Evolutionary conservation across 768 basidiomycete genomes (phyloP).

Genomic region (Pisolithus marmoratus): DNA sequence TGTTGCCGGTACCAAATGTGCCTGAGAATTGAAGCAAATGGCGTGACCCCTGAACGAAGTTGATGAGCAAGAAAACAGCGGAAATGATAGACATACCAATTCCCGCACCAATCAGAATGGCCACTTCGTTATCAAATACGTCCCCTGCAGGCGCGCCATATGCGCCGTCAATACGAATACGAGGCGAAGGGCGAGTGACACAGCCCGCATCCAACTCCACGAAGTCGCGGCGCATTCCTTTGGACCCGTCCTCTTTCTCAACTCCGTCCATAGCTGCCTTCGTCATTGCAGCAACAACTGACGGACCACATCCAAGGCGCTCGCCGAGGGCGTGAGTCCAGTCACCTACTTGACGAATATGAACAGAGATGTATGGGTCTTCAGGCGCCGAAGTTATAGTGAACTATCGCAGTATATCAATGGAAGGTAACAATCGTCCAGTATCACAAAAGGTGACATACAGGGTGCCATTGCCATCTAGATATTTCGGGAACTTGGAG

Average conservation of each 20-base stretch:
- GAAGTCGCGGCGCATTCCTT: constrained; percentile 65
- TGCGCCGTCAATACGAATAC: constrained; percentile 80
- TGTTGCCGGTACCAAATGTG: constrained; percentile 94
- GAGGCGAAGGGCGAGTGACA: constrained; percentile 52
- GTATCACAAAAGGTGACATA: constrained; percentile 35
- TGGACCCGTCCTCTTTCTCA: constrained; percentile 48
- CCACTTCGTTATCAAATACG: constrained; percentile 80
- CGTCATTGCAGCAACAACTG: constrained; percentile 74
- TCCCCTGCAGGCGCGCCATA: constrained; percentile 93
- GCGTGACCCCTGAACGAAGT: constrained; percentile 65
- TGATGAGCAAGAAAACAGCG: background rate
- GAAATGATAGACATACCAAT: constrained; percentile 57
- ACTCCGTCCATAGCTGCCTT: constrained; percentile 70
- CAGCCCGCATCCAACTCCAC: constrained; percentile 63
- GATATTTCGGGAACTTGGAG: constrained; percentile 86
- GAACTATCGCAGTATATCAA: constrained; percentile 46
- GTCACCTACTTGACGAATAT: constrained; percentile 92
- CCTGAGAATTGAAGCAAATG: constrained; percentile 91
- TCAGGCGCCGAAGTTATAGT: constrained; percentile 94
- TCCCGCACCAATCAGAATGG: constrained; percentile 88
- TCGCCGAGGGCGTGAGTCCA: constrained; percentile 81
- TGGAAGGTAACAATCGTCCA: background rate
- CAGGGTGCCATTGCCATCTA: constrained; percentile 90
- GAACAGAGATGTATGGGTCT: constrained; percentile 87
- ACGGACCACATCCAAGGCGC: constrained; percentile 76